Conservation (phyloP, 2,329 filamentous ascomycete genomes). For the Fusarium chlamydosporum region DNA sequence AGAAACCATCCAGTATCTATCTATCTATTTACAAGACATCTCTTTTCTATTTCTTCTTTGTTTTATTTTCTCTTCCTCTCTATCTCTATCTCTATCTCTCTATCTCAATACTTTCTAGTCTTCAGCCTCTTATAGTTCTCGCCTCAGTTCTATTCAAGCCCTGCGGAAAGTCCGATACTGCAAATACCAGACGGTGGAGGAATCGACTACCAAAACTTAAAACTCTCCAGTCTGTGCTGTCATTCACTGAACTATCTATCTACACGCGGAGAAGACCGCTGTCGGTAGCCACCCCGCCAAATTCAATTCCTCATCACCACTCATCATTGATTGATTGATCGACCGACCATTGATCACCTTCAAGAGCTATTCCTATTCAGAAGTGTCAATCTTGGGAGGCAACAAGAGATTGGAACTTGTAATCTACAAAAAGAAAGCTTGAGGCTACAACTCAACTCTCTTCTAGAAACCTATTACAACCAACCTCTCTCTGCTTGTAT, state of each 20-base stretch:
- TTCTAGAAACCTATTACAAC: not conserved
- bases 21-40: not conserved
- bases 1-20: not conserved
- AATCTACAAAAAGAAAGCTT: constrained; percentile 22
- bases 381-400: constrained; percentile 2
- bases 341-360: constrained; percentile 22
- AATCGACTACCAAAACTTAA: constrained; percentile 38
- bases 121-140: constrained; percentile 4
- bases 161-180: not conserved
- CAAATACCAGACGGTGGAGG: constrained; percentile 10
- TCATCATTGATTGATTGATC: constrained; percentile 7
- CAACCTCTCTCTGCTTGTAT: not conserved
- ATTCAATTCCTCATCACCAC: constrained; percentile 31
- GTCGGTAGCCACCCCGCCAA: constrained; percentile 37
- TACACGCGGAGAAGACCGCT: constrained; percentile 25
- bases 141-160: constrained; percentile 12
- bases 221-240: constrained; percentile 23
- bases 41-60: constrained; percentile 10
- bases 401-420: constrained; percentile 16
- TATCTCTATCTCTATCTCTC: not conserved
- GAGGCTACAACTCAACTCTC: constrained; percentile 3
- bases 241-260: constrained; percentile 19
- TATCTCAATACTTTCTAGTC: not conserved
- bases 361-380: constrained; percentile 26
- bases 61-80: not conserved